Base-by-base conservation (phyloP, 345 rosid genomes). In the Geranium brycei region DNA sequence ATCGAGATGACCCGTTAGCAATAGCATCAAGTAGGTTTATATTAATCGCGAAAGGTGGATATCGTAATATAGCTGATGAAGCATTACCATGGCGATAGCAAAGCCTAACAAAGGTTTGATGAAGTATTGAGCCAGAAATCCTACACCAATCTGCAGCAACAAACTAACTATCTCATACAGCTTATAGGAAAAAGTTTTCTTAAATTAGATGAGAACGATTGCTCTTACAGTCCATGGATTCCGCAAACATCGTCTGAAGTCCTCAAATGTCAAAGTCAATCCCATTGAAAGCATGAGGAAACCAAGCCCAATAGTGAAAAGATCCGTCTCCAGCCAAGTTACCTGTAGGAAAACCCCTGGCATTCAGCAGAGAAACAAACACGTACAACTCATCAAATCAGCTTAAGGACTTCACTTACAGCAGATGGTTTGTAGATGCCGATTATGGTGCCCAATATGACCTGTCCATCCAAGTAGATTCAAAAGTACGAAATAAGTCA, bases 211-310 rank as follows among this genome's bases (percentile, higher is more conserved):
- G 60, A 4, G 10, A 57, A 30, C 15, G n/a, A 70, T 58, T 31
- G 41, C 60, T 64, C 91, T 82, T 83, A 93, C 91, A 78, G 99
- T 93, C 97, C 99, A 90, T 32, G 95, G 99, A 66, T 93, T 93
- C 67, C 89, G 86, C 68, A 89, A 78, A 72, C 99, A 89, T 56
- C 89, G 73, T 77, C 86, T 82, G 75, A 93, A 93, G 76, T 93
- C 95, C 61, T 89, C 95, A 71, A 93, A 93, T 1, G 85, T 89
- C 81, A 89, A 75, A 28, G 96, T 93, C 75, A 93, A 79, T 65
- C 96, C 99, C 99, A 93, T 93, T 61, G 97, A 93, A 63, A 89
- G 96, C 99, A 89, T 89, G 62, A 93, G 99, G 72, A 93, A 89
- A 51, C 97, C 98, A 59, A 92, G 78, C 68, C 90, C 89, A 59